Base-by-base conservation (phyloP, 805 yeast genomes). In the Candida insectalens region DNA sequence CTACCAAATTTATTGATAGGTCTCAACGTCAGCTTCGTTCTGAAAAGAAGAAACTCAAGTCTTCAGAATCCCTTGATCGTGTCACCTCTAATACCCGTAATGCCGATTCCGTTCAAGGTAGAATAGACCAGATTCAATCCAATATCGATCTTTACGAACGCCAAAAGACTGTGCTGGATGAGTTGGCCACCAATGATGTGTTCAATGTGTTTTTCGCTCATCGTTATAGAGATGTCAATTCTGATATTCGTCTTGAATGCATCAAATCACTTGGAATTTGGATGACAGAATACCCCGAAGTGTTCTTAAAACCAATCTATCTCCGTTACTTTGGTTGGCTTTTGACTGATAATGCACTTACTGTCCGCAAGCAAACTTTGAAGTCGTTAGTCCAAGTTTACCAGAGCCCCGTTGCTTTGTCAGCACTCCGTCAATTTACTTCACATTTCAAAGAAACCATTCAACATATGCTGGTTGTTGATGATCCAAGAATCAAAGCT, bases 241-340 rank as follows among this genome's bases (percentile, higher is more conserved):
- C 77, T 5, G 51, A 53, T 5, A 81, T 88, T 23, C 67, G 96
- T 44, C 67, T 69, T 20, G 85, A 79, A 37, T 80, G 95, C 35
- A 62, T 83, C 45, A 45, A 53, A 6, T 65, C 68, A 23, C 59
- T 87, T 33, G 75, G 84, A n/a, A 60, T 56, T 13, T 82, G 94
- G 83, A 81, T 83, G 58, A 64, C 68, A n/a, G 49, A 59, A 5
- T 70, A 69, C 40, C 94, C 95, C 0, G 87, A 80, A 37, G 59
- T 65, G 35, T 85, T 82, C 46, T 69, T 81, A 42, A 81, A 74
- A 39, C 76, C 79, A 9, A 62, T 77, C 1, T 83, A 76, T 47
- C 63, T 85, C 41, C 69, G 87, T 41, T 83, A 82, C 53, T 67
- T 82, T 47, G 95, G 95, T 4, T 82, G 94, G 94, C 62, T 83